Evolutionary conservation across 2,329 filamentous ascomycete species (phyloP), one percentile per base, ranked within the genome.

Genomic region (Pseudogymnoascus sp.): DNA sequence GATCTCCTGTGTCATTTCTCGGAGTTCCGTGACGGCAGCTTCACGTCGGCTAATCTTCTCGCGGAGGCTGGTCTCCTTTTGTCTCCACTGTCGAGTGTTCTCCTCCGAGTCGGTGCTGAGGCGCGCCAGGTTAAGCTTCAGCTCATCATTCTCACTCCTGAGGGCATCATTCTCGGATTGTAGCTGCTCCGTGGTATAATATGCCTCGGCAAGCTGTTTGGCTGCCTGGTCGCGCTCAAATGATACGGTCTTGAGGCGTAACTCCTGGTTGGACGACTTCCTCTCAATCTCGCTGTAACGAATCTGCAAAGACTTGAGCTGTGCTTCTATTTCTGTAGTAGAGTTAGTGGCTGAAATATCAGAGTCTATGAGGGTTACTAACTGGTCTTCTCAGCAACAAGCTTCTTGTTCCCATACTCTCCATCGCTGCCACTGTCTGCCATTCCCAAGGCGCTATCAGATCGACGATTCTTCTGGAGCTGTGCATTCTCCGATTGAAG

Each of bases 141-240:
- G 69, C 9, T 67, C 63, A 31, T 74, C 72, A 53, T 72, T 72
- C 10, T 74, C 72, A 11, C 67, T 68, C 7, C 74, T 74, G 47
- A 78, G 72, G 15, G 23, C 28, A 42, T 82, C 78, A n/a, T 75
- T 76, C 31, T 76, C 62, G 15, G 74, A 76, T 57, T 77, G 76
- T 8, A 80, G 67, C 63, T 79, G 77, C 65, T 76, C 78, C 63
- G 83, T 82, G 35, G 82, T 84, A 63, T 80, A 78, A 62, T 83
- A 86, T 4, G 85, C 85, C 61, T 85, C 79, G 28, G 83, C 82
- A 5, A 87, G 78, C 69, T 87, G 86, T 61, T 80, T 80, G 60
- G 88, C 78, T 38, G 87, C 82, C 57, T 85, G 83, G 68, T 90
- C 87, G 31, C 86, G 82, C 73, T 90, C 88, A 31, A 83, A 79